These are phyloP conservation scores for Lactifluus echinatus DNA, from an alignment of 768 basidiomycete genomes.

Conservation along the genomic window DNA sequence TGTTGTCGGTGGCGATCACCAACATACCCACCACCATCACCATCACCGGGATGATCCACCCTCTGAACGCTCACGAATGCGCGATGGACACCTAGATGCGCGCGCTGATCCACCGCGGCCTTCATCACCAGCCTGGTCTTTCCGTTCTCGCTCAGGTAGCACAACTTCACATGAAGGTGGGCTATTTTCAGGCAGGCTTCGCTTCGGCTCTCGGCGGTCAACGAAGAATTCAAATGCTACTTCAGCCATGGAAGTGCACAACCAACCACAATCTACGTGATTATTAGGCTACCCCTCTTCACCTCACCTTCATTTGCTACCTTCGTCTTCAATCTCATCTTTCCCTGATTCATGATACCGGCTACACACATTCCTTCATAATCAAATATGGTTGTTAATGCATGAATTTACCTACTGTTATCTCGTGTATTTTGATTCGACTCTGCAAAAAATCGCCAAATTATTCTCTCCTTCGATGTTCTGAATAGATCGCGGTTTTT, in stretches of 20 bases:
- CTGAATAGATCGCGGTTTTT: not conserved
- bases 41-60: conserved; percentile 25
- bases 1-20: conserved; percentile 61
- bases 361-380: conserved; percentile 19
- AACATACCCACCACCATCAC: conserved; percentile 47
- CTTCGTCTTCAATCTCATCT: not conserved
- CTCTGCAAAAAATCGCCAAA: conserved; percentile 7
- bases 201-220: conserved; percentile 69
- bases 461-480: conserved; percentile 9
- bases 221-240: conserved; percentile 27
- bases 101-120: conserved; percentile 48
- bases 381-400: conserved; percentile 18
- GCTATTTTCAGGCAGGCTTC: conserved; percentile 61
- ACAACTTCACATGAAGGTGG: conserved; percentile 59
- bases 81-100: conserved; percentile 46
- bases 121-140: conserved; percentile 76
- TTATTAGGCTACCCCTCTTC: not conserved
- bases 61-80: conserved; percentile 30
- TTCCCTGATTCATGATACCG: conserved; percentile 11
- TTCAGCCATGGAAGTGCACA: conserved; percentile 15
- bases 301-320: not conserved
- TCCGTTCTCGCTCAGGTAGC: conserved; percentile 75
- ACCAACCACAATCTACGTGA: not conserved
- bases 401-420: conserved; percentile 11
- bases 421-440: conserved; percentile 12